Evolutionary conservation across 192 early-diverging fungal genomes (phyloP), one percentile per base, ranked within the genome.

Genomic region (Dimargaris cristalligena): DNA sequence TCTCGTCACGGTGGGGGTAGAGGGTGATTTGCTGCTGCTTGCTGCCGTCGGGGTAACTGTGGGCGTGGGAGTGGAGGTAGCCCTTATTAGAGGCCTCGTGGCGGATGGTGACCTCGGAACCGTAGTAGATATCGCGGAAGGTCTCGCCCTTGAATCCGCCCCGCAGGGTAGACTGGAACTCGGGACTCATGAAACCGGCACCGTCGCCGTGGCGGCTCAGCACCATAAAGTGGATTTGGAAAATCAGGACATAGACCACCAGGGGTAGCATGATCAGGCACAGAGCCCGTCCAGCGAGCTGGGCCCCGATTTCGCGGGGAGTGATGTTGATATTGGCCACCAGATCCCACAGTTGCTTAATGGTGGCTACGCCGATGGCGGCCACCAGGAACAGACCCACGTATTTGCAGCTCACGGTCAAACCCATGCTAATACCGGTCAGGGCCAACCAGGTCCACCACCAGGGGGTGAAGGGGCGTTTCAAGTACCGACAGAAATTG

Each of bases 301-400:
- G 94, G 33, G 51, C 66, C 3, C 62, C 56, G 65, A 70, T 69
- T 32, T 75, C 66, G 29, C 45, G 58, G 18, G 84, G 64, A 9
- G 84, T 71, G 30, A 84, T 63, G 25, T 74, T 75, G 55, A 78
- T 59, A 62, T 86, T 76, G 60, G 88, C 89, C 60, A 90, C 77
- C 51, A 91, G 68, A 41, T 80, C 68, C 94, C 93, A 96, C 20
- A 96, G 71, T 52, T 94, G 88, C 55, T 82, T 78, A 51, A 94
- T 52, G 0, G 85, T 88, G 38, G 88, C 88, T 34, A 86, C 65
- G 23, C 93, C 93, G 58, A 98, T 76, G 2, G 85, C 75, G 11
- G 85, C 89, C 58, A 96, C 78, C 6, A 85, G 80, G 59, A 98
- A 91, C 34, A 96, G 70, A 14, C 94, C 94, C 22, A 96, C 93